Conservation (phyloP, 2,329 filamentous ascomycete species). For the Arachnopeziza araneosa region DNA sequence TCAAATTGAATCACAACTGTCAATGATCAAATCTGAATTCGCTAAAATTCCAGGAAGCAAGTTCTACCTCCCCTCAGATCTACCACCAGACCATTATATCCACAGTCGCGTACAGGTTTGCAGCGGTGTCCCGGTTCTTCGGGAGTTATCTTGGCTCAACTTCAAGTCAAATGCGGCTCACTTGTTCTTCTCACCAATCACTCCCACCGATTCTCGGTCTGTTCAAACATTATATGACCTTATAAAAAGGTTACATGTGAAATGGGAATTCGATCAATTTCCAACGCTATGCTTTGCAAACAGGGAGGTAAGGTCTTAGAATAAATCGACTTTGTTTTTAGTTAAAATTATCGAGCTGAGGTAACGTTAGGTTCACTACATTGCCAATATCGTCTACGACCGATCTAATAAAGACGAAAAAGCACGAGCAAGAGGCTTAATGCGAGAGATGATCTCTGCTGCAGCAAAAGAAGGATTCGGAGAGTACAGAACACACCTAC, state of each 20-base stretch:
- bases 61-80: conserved; percentile 30
- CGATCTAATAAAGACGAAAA: conserved; percentile 37
- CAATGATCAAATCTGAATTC: conserved; percentile 25
- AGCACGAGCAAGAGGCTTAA: conserved; percentile 31
- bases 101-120: conserved; percentile 27
- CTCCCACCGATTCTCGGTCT: conserved; percentile 29
- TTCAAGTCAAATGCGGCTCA: conserved; percentile 48
- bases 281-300: conserved; percentile 45
- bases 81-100: conserved; percentile 28
- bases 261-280: conserved; percentile 45
- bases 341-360: too few species aligned
- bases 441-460: conserved; percentile 36
- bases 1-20: conserved; percentile 24
- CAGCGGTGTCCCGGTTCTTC: conserved; percentile 25
- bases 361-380: conserved; percentile 47
- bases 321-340: too few species aligned
- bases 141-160: conserved; percentile 38
- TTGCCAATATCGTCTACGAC: conserved; percentile 49
- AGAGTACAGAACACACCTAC: conserved; percentile 41
- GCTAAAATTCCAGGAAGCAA: conserved; percentile 26
- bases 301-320: conserved; percentile 42
- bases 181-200: conserved; percentile 29
- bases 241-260: conserved; percentile 39
- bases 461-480: conserved; percentile 37
- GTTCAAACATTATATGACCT: conserved; percentile 43